Evolutionary conservation across 176 grass and related monocot genomes (phyloP).

Genomic region (Triticum aestivum): IWGSC_CS_RefSeq_v2.1 NC_057805.1:306222949-306223448

Average conservation of each 20-base stretch:
- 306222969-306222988: constrained; percentile 81
- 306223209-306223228: constrained; percentile 76
- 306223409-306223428: constrained; percentile 86
- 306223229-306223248: constrained; percentile 88
- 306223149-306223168: constrained; percentile 64
- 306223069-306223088: constrained; percentile 83
- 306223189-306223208: constrained; percentile 53
- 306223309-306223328: constrained; percentile 49
- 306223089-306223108: constrained; percentile 90
- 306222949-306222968: constrained; percentile 64
- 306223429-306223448: constrained; percentile 81
- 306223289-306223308: constrained; percentile 53
- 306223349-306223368: constrained; percentile 72
- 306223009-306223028: constrained; percentile 58
- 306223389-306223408: constrained; percentile 92
- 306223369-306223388: constrained; percentile 56
- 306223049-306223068: constrained; percentile 68
- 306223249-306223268: constrained; percentile 95
- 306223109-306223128: constrained; percentile 95
- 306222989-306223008: constrained; percentile 94
- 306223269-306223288: constrained; percentile 78
- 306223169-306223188: constrained; percentile 77
- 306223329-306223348: constrained; percentile 68
- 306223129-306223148: constrained; percentile 83
- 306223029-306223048: constrained; percentile 28